phyloP scores from a whole-genome alignment of 2,329 filamentous ascomycete species.

The Aspergillus intermedius region DNA sequence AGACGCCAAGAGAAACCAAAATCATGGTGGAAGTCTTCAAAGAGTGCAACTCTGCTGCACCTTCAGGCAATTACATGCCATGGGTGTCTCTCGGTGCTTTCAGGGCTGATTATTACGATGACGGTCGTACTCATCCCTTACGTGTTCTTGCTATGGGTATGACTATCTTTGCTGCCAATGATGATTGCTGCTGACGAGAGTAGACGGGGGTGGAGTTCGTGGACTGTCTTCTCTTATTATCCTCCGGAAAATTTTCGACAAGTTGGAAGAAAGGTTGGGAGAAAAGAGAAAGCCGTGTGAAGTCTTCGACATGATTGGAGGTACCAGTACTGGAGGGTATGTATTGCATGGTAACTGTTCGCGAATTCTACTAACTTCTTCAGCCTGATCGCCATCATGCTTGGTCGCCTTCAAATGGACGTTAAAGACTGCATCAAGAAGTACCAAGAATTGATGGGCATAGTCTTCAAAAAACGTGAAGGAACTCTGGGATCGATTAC shows the following conservation, averaged over 20 bases:
- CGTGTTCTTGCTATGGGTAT: conserved; percentile 3
- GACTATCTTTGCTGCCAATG: no score
- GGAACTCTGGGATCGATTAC: neutral
- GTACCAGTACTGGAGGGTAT: conserved; percentile 73
- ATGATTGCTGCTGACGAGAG: no score
- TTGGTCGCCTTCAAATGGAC: conserved; percentile 75
- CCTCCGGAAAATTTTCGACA: conserved; percentile 89
- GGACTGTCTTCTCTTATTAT: conserved; percentile 93
- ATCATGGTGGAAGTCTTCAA: neutral
- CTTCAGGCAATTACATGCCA: neutral
- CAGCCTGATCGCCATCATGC: conserved; percentile 73
- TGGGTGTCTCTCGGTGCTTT: neutral
- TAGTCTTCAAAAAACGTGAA: neutral
- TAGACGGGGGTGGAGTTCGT: conserved; percentile 81
- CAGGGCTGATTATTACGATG: neutral
- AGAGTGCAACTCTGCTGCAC: neutral
- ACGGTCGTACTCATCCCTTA: neutral
- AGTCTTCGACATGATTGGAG: conserved; percentile 43
- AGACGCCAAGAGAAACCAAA: neutral
- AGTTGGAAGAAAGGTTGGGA: conserved; percentile 51
- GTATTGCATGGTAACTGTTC: no score
- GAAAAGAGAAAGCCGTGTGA: conserved; percentile 30
- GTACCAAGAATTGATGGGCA: conserved; percentile 1
- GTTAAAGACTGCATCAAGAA: conserved; percentile 55
- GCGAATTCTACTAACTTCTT: no score